Evolutionary conservation across 1,284 basidiomycete species (phyloP).

Genomic region (Taiwanofungus camphoratus): DNA sequence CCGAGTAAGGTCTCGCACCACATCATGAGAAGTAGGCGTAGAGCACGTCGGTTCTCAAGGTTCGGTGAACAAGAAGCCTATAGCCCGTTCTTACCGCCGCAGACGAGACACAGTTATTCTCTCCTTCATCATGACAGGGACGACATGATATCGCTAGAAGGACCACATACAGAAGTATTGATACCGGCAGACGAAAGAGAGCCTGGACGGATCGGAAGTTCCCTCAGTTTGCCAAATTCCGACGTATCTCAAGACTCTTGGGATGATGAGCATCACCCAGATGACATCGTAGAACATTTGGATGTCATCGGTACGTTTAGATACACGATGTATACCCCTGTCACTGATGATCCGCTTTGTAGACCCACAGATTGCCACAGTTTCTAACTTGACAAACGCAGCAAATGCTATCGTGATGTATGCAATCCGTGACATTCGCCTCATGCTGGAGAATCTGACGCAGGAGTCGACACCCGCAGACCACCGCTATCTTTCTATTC

Average conservation of each 20-base stretch:
- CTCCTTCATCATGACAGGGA: slow-evolving; percentile 7
- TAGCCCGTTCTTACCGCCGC: slow-evolving; percentile 1
- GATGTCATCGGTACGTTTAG: slow-evolving; percentile 61
- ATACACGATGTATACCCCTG: too few species aligned
- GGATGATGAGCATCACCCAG: slow-evolving; percentile 45
- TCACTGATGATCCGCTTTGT: slow-evolving; percentile 4
- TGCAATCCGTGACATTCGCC: slow-evolving; percentile 9
- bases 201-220: slow-evolving; percentile 39
- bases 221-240: slow-evolving; percentile 32
- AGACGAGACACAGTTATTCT: slow-evolving; percentile 4
- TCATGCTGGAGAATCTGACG: neutral
- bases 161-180: slow-evolving; percentile 28
- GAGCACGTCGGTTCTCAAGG: neutral
- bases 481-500: slow-evolving; percentile 67
- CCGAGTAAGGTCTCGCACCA: slow-evolving; percentile 25
- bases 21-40: slow-evolving; percentile 17
- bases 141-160: slow-evolving; percentile 24
- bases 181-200: slow-evolving; percentile 22
- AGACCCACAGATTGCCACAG: slow-evolving; percentile 71
- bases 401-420: slow-evolving; percentile 73
- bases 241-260: slow-evolving; percentile 13
- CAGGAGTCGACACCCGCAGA: slow-evolving; percentile 28
- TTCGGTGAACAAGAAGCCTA: neutral
- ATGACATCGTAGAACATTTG: slow-evolving; percentile 71
- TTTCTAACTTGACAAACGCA: slow-evolving; percentile 71